phyloP scores from a whole-genome alignment of 768 basidiomycete species.

The Filobasidium floriforme region DNA sequence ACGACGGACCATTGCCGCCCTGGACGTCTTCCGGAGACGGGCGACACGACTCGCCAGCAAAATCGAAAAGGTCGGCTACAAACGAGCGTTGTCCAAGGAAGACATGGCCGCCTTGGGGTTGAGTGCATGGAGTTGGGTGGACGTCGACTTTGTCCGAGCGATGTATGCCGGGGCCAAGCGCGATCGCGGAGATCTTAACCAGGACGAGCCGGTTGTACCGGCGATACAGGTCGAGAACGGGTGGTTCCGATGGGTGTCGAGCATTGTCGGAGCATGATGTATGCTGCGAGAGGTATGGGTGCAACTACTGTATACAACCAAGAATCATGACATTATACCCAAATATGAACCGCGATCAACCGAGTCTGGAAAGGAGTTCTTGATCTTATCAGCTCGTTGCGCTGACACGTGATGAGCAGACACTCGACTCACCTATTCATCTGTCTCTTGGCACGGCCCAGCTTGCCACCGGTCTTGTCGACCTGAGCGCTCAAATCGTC shows the following conservation, averaged over 20 bases:
- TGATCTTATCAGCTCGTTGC: no score
- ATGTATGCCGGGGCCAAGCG: neutral
- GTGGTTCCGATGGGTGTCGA: neutral
- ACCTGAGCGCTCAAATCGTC: slow-evolving; percentile 70
- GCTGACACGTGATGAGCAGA: neutral
- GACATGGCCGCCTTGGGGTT: slow-evolving; percentile 17
- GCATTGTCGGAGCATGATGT: neutral
- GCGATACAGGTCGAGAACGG: neutral
- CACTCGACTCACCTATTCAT: slow-evolving; percentile 53
- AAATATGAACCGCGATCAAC: neutral
- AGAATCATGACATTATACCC: neutral
- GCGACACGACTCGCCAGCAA: neutral
- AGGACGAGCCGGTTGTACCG: neutral
- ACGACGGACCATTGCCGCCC: neutral
- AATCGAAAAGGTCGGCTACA: slow-evolving; percentile 8
- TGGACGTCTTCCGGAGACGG: slow-evolving; percentile 13
- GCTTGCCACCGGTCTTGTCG: slow-evolving; percentile 67
- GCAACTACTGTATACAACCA: neutral
- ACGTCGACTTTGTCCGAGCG: slow-evolving; percentile 18
- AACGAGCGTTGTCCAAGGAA: slow-evolving; percentile 13
- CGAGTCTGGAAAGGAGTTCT: neutral
- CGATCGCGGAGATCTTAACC: neutral
- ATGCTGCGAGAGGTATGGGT: neutral
- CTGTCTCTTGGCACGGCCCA: slow-evolving; percentile 71
- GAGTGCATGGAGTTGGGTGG: slow-evolving; percentile 20